Evolutionary conservation across 495 filamentous ascomycete genomes (phyloP).

Genomic region (Penicillium bialowiezense): DNA sequence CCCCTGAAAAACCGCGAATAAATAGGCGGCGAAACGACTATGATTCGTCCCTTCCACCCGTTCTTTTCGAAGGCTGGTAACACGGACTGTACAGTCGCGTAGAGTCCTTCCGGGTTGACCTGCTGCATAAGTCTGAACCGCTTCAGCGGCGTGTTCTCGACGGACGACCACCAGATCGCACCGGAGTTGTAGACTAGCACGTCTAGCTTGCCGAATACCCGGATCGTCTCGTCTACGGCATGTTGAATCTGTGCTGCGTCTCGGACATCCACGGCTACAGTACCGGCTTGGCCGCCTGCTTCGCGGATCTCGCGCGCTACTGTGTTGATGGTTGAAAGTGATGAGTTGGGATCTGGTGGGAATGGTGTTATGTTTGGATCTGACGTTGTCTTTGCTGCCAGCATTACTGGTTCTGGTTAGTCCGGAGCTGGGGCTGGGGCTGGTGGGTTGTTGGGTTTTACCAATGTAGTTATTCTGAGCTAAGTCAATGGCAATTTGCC

Average conservation of each 20-base stretch:
- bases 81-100: constrained; percentile 59
- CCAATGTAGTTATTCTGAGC: constrained; percentile 69
- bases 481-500: constrained; percentile 74
- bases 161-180: constrained; percentile 82
- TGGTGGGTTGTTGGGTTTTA: constrained; percentile 18
- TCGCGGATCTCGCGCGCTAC: constrained; percentile 75
- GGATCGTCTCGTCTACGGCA: constrained; percentile 59
- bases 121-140: constrained; percentile 80
- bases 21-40: constrained; percentile 83
- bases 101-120: constrained; percentile 71
- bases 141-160: constrained; percentile 71
- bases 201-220: constrained; percentile 64
- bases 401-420: constrained; percentile 56
- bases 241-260: constrained; percentile 58
- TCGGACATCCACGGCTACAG: constrained; percentile 70
- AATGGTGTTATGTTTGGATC: constrained; percentile 60
- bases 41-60: constrained; percentile 58
- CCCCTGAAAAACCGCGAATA: constrained; percentile 82
- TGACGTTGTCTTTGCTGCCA: constrained; percentile 77
- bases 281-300: constrained; percentile 60
- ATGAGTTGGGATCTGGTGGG: constrained; percentile 80
- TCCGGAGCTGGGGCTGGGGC: background rate
- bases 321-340: constrained; percentile 75
- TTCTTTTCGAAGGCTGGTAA: constrained; percentile 60
- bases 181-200: constrained; percentile 80